phyloP scores from a whole-genome alignment of 176 grass and related monocot species.

The Avena atlantica region DNA sequence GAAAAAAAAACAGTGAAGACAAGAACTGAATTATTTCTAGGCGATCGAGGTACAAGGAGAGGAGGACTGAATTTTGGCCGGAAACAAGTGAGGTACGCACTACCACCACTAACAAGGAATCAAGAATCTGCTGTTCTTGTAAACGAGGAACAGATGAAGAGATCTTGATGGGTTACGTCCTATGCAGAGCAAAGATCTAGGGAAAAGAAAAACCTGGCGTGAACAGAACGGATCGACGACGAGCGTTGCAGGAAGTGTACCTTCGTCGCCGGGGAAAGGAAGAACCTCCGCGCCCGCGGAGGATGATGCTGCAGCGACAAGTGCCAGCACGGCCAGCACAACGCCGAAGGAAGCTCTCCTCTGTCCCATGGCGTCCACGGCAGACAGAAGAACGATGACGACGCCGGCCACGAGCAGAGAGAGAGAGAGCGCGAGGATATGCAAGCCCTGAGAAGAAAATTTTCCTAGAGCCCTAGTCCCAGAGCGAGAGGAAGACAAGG shows the following conservation, averaged over 20 bases:
- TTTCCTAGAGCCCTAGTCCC: not conserved
- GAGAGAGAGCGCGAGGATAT: not conserved
- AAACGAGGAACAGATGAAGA: not conserved
- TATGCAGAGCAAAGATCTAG: not conserved
- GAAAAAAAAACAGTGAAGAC: not conserved
- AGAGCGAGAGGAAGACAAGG: not conserved
- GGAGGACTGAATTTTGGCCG: constrained; percentile 11
- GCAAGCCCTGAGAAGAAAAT: not conserved
- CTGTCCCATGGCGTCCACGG: constrained; percentile 36
- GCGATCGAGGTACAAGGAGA: no score
- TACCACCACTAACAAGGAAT: not conserved
- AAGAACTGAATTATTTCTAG: not conserved
- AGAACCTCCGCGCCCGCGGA: not conserved
- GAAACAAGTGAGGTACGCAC: not conserved
- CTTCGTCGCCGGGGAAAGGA: constrained; percentile 10
- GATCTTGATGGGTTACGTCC: not conserved
- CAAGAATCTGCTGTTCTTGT: not conserved
- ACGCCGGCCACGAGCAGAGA: not conserved
- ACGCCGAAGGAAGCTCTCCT: not conserved
- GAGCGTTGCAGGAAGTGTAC: not conserved
- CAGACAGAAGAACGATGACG: not conserved
- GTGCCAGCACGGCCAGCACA: not conserved
- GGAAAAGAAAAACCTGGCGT: not conserved
- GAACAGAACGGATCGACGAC: constrained; percentile 1
- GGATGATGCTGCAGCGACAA: not conserved